Evolutionary conservation across 1,284 basidiomycete genomes (phyloP), one percentile per base, ranked within the genome.

Genomic region (Boletus sp.): DNA sequence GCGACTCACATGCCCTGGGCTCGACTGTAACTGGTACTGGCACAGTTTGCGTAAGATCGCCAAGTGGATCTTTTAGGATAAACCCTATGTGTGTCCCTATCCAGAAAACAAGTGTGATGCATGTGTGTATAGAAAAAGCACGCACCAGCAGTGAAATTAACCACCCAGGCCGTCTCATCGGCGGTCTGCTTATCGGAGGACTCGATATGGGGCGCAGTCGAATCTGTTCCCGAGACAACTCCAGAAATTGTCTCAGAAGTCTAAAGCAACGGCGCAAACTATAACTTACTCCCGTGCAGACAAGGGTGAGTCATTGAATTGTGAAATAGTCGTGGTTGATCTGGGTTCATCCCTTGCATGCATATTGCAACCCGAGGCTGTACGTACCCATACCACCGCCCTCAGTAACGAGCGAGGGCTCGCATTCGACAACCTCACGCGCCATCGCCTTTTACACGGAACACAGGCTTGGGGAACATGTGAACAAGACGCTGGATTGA

Each of bases 11-110:
- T 33, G 44, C 46, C 41, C 75, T 69, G 22, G 61, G 0, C 20
- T 68, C 57, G 53, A 81, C 64, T 20, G 58, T 67, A 68, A n/a
- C n/a, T n/a, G n/a, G n/a, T n/a, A 82, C 75, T 7, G 74, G 50
- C 22, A 70, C 77, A 22, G 73, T 69, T 56, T 77, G 74, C 2
- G 61, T 71, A 37, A 61, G 51, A 0, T 41, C 19, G 56, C 80
- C 81, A 41, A 41, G 29, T 8, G 43, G 25, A 50, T 49, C 45
- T 23, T 33, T 26, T 5, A 48, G 27, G 22, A 17, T 33, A 8
- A 40, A 42, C 19, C 12, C 33, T 27, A 49, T 33, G 32, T 1
- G 4, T 2, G 53, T 51, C 32, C 50, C 53, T 44, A 40, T 48
- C 25, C 23, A 26, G 38, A 50, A 42, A 30, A 39, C 43, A 41